Conservation (phyloP, 1,139 yeast species). For the Zygosaccharomyces sapae region DNA sequence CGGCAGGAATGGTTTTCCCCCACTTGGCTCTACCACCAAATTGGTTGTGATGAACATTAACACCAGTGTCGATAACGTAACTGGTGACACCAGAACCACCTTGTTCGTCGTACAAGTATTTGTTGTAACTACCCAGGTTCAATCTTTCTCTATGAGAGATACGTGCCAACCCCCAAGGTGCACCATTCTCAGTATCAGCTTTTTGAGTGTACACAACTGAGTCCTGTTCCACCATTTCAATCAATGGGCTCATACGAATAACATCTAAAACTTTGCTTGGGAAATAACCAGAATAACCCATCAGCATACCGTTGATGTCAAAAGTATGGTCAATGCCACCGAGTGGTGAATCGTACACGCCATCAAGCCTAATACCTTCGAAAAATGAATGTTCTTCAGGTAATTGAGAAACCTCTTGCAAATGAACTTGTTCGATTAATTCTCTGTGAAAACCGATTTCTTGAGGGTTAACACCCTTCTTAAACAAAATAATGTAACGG, state of each 20-base stretch:
- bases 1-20: constrained; percentile 87
- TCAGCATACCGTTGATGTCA: constrained; percentile 49
- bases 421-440: constrained; percentile 40
- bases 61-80: constrained; percentile 84
- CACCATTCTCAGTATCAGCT: constrained; percentile 67
- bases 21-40: constrained; percentile 89
- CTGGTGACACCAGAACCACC: constrained; percentile 94
- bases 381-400: constrained; percentile 24
- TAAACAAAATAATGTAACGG: constrained; percentile 75
- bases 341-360: constrained; percentile 20
- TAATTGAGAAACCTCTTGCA: constrained; percentile 24
- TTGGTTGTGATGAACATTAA: constrained; percentile 73
- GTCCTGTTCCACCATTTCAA: constrained; percentile 75
- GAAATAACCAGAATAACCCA: constrained; percentile 75
- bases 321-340: constrained; percentile 70
- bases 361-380: constrained; percentile 15
- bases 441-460: constrained; percentile 59
- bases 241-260: constrained; percentile 68
- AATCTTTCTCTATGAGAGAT: constrained; percentile 82
- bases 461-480: constrained; percentile 51
- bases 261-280: constrained; percentile 64
- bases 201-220: constrained; percentile 67
- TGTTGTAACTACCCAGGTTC: constrained; percentile 74
- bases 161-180: constrained; percentile 97
- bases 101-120: constrained; percentile 73